Evolutionary conservation across 805 yeast species (phyloP).

Genomic region (Yarrowia divulgata): DNA sequence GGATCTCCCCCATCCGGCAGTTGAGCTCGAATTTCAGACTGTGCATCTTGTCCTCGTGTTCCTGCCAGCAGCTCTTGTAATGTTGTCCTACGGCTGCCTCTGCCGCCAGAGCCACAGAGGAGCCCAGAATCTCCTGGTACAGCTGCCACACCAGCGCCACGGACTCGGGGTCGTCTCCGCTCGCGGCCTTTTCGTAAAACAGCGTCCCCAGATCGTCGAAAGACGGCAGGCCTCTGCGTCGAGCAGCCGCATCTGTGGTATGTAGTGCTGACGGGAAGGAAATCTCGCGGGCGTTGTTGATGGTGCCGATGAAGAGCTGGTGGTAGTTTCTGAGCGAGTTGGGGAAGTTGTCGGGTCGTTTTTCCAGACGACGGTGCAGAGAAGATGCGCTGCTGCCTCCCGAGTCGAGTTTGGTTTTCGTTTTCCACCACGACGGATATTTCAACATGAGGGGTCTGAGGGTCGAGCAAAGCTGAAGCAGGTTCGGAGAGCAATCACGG

Average conservation of each 20-base stretch:
- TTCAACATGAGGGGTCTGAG: not conserved
- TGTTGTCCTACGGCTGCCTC: conserved; percentile 14
- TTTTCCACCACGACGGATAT: conserved; percentile 3
- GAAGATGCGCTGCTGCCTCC: not conserved
- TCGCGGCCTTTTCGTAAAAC: conserved; percentile 12
- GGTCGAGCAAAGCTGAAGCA: not conserved
- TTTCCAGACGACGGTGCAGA: not conserved
- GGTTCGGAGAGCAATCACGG: conserved; percentile 8
- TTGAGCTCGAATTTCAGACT: not conserved
- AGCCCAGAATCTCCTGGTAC: conserved; percentile 20
- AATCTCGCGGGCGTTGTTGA: conserved; percentile 10
- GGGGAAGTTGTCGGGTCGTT: not conserved
- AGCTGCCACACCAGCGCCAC: conserved; percentile 28
- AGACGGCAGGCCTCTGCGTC: not conserved
- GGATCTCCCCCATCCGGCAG: not conserved
- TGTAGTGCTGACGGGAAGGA: conserved; percentile 6
- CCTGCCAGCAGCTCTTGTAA: conserved; percentile 8
- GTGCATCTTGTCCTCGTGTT: conserved; percentile 10
- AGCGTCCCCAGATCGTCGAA: conserved; percentile 18
- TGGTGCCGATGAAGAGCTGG: conserved; percentile 20
- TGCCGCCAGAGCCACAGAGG: conserved; percentile 9
- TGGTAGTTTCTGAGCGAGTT: conserved; percentile 6
- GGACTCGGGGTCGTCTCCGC: conserved; percentile 14
- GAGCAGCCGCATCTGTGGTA: not conserved
- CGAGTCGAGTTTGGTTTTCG: not conserved